phyloP scores from a whole-genome alignment of 352 stramenopile species.

The Pythium brassicae region DNA sequence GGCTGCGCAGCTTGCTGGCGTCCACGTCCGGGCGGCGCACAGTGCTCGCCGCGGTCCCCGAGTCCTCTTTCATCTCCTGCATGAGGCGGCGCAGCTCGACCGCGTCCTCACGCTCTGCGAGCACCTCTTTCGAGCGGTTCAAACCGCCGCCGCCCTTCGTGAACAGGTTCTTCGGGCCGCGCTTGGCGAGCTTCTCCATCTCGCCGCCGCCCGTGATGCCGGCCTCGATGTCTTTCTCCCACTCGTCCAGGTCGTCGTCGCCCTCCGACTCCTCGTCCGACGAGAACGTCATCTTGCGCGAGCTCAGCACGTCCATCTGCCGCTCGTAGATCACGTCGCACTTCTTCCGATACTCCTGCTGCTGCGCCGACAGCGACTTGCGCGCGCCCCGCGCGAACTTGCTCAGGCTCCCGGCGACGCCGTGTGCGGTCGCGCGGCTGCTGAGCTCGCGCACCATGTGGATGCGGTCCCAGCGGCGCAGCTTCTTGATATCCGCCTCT shows the following conservation, averaged over 20 bases:
- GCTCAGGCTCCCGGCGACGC: conserved; percentile 63
- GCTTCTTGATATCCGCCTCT: conserved; percentile 78
- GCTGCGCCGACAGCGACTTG: conserved; percentile 77
- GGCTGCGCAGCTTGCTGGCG: conserved; percentile 48
- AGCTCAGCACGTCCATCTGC: conserved; percentile 78
- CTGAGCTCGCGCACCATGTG: conserved; percentile 77
- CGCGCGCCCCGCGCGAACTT: conserved; percentile 78
- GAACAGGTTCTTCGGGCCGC: conserved; percentile 72
- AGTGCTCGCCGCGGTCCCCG: conserved; percentile 14
- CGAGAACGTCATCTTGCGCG: conserved; percentile 53
- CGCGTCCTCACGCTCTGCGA: conserved; percentile 76
- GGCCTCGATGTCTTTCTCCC: conserved; percentile 72
- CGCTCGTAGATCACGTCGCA: conserved; percentile 83
- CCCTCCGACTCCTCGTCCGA: conserved; percentile 73
- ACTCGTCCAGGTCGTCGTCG: conserved; percentile 67
- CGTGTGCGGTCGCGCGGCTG: conserved; percentile 64
- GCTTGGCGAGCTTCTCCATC: conserved; percentile 46
- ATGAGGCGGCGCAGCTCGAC: conserved; percentile 72
- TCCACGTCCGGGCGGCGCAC: conserved; percentile 64
- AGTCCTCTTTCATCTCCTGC: conserved; percentile 79
- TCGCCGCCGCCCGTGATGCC: conserved; percentile 67
- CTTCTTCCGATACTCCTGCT: conserved; percentile 83
- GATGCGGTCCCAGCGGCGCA: conserved; percentile 81
- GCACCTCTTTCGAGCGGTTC: conserved; percentile 68
- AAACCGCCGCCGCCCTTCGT: conserved; percentile 67